Conservation (phyloP, 805 yeast genomes). For the Nakazawaea wickerhamii region DNA sequence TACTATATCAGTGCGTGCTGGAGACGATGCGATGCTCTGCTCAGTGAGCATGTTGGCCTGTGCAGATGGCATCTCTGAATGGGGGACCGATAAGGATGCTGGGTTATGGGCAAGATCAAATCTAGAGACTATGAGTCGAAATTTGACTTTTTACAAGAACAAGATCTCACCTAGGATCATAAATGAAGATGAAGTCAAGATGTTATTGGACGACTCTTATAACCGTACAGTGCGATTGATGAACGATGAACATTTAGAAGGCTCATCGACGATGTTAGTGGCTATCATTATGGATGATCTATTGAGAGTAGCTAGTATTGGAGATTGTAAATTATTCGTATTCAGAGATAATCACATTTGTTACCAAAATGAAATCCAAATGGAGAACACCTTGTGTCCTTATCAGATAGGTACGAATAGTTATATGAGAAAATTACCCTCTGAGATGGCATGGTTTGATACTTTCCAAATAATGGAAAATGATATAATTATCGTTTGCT, state of each 20-base stretch:
- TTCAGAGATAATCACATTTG: conserved; percentile 40
- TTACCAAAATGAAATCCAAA: conserved; percentile 39
- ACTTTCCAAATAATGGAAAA: conserved; percentile 33
- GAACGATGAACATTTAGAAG: conserved; percentile 41
- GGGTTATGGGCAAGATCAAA: conserved; percentile 50
- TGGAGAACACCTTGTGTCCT: conserved; percentile 43
- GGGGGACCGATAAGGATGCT: conserved; percentile 42
- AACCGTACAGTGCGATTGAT: conserved; percentile 43
- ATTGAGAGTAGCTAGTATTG: conserved; percentile 44
- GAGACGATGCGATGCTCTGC: conserved; percentile 54
- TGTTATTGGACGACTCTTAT: conserved; percentile 41
- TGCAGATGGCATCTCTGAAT: conserved; percentile 55
- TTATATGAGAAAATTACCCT: conserved; percentile 35
- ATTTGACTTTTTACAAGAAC: conserved; percentile 34
- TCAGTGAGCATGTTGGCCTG: conserved; percentile 47
- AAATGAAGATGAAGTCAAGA: conserved; percentile 32
- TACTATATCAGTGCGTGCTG: conserved; percentile 46
- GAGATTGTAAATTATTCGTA: conserved; percentile 45
- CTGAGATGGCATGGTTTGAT: conserved; percentile 41
- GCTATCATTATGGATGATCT: conserved; percentile 44
- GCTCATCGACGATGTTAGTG: conserved; percentile 44
- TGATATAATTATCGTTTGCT: conserved; percentile 42
- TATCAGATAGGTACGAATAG: conserved; percentile 48
- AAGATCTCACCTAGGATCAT: conserved; percentile 29
- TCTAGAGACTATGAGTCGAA: conserved; percentile 44